Base-by-base conservation (phyloP, 2,329 filamentous ascomycete genomes). In the Aspergillus awamori region DNA sequence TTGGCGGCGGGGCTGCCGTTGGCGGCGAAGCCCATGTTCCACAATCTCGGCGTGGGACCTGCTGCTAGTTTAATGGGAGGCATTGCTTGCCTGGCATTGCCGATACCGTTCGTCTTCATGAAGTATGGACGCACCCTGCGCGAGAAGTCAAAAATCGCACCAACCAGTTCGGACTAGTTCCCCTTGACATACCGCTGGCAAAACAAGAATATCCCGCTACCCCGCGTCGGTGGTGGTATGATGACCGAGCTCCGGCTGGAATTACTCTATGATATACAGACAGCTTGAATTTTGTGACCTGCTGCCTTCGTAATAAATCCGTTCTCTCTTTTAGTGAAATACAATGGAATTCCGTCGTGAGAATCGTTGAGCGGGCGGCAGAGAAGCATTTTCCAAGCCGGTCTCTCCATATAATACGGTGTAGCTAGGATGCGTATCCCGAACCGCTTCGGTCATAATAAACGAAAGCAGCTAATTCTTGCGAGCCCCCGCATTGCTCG, bases 21-120 rank as follows among this genome's bases (percentile, higher is more conserved):
- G 8, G 74, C 70, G 5, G 78, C 76, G 5, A 69, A 70, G 41
- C 79, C 79, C 0, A 79, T 81, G 78, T 78, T 80, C 52, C 57
- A 65, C 8, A 70, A 68, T 26, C 60, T 82, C 39, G 80, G 79
- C 1, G 72, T 81, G 20, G 79, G 79, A 5, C 77, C 78, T 10
- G 77, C 76, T 5, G 26, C 47, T 5, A 51, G 47, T 30, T 17
- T 51, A 10, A 7, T 51, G 7, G 47, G 47, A 6, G 47, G 47
- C 8, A 51, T 51, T 11, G 26, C 47, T 20, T 51, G 47, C 6
- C 26, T 51, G 8, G 47, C 47, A 10, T 11, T 51, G 0, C 47
- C 47, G 28, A 51, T 51, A 17, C 47, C 47, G 0, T n/a, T 51
- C 15, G 10, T 51, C 8, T 51, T 51, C 26, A 51, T 51, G 24